Evolutionary conservation across 441 rosid genomes (phyloP).

Genomic region (Adansonia gregorii): DNA sequence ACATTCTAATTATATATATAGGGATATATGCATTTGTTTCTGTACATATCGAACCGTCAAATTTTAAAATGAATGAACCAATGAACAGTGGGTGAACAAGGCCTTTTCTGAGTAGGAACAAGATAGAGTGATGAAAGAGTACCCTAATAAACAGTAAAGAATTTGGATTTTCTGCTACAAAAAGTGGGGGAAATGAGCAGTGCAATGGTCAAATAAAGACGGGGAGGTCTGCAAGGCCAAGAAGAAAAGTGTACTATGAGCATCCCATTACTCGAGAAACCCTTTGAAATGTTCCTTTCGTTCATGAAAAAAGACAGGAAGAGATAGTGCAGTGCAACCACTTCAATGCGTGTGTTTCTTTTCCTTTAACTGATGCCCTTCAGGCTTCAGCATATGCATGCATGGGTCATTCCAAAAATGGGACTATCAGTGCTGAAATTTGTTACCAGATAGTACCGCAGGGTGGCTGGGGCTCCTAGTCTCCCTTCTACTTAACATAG

Average conservation of each 20-base stretch:
- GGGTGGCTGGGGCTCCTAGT: neutral
- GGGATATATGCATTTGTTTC: neutral
- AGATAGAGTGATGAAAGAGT: neutral
- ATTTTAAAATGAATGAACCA: slow-evolving; percentile 4
- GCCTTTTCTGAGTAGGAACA: neutral
- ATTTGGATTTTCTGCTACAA: slow-evolving; percentile 37
- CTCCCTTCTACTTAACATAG: neutral
- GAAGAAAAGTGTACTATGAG: slow-evolving; percentile 27
- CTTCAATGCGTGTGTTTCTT: slow-evolving; percentile 29
- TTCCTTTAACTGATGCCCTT: neutral
- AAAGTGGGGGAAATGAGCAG: slow-evolving; percentile 43
- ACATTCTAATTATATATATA: slow-evolving; percentile 13
- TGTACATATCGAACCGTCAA: slow-evolving; percentile 2
- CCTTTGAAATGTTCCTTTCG: slow-evolving; percentile 53
- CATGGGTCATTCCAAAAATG: slow-evolving; percentile 42
- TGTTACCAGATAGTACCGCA: slow-evolving; percentile 13
- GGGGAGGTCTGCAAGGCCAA: neutral
- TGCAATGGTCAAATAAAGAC: slow-evolving; percentile 28
- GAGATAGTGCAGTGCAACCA: slow-evolving; percentile 1
- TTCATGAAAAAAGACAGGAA: slow-evolving; percentile 34
- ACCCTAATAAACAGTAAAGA: slow-evolving; percentile 37
- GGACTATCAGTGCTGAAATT: slow-evolving; percentile 15
- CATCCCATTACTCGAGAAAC: slow-evolving; percentile 49
- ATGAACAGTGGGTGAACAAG: slow-evolving; percentile 16
- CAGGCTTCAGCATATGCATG: slow-evolving; percentile 33